Base-by-base conservation (phyloP, 345 rosid genomes). In the Erysimum cheiranthoides region DNA sequence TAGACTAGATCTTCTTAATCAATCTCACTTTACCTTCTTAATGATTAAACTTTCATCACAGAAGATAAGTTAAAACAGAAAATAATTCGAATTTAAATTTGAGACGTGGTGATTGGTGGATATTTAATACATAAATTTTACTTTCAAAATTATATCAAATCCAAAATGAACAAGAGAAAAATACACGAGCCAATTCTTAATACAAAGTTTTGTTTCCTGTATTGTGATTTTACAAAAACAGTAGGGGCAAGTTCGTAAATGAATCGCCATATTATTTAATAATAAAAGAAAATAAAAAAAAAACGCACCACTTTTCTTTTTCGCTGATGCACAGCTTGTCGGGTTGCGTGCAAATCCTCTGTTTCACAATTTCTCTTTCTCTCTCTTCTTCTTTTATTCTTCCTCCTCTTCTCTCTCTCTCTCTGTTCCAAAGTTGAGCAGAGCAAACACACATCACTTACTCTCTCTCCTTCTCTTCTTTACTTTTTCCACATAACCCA, bases 341-440 rank as follows among this genome's bases (percentile, higher is more conserved):
- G 93, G 89, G 64, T 67, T 87, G 92, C 91, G 96, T 92, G 89
- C 88, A 82, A 81, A 79, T 79, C 82, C 85, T 78, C 81, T 74
- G 61, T 53, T 60, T 42, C 75, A 66, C 72, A 57, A 34, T 35
- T 18, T 50, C 11, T 67, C 78, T 65, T 60, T 74, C 66, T 75
- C 59, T 21, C 25, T 21, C 25, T 38, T 10, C 10, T 68, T 71
- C 51, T 78, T 79, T 34, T 46, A 38, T 65, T 62, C 65, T 3
- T 50, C 60, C n/a, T 30, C 16, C 16, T 21, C 31, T 51, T 10
- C n/a, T 52, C 11, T 59, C 42, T 35, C 39, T 67, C 59, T 46
- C 74, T 17, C 84, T 81, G 75, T 82, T 75, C 69, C 61, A 34
- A 34, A 72, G 82, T 81, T 80, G 80, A 79, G 14, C 65, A 56